Conservation (phyloP, 805 yeast species). For the Candida tibetensis region DNA sequence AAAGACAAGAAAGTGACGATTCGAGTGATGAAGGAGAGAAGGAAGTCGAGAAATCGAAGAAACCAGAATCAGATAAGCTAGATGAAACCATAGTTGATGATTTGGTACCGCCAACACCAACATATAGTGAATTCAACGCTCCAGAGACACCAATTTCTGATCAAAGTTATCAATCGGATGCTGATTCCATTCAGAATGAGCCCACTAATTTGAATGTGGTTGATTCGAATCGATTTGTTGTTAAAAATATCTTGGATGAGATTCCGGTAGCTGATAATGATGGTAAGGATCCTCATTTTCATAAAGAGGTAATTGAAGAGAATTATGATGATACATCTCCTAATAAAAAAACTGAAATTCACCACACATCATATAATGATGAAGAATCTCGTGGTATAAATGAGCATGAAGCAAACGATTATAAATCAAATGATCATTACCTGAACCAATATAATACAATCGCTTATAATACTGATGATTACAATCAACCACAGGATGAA, state of each 20-base stretch:
- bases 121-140: conserved; percentile 14
- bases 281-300: neutral
- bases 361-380: neutral
- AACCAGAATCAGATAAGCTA: neutral
- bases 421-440: neutral
- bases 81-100: neutral
- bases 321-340: neutral
- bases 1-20: conserved; percentile 7
- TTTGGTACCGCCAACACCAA: conserved; percentile 29
- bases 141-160: conserved; percentile 38
- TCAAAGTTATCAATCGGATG: conserved; percentile 36
- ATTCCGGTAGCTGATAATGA: neutral
- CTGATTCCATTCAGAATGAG: conserved; percentile 40
- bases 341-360: neutral
- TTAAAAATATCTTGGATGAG: neutral
- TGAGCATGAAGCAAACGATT: neutral
- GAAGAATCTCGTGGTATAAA: neutral
- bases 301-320: neutral
- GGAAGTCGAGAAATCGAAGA: neutral
- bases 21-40: conserved; percentile 15
- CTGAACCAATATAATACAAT: neutral
- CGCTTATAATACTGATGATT: neutral
- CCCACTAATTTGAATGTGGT: conserved; percentile 28
- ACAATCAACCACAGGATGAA: neutral
- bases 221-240: conserved; percentile 1